Percentiles rank a stretch among this genome's conserved stretches.
Evolutionary conservation across 1,139 yeast species (phyloP).

Genomic region (Diutina rugosa): DNA sequence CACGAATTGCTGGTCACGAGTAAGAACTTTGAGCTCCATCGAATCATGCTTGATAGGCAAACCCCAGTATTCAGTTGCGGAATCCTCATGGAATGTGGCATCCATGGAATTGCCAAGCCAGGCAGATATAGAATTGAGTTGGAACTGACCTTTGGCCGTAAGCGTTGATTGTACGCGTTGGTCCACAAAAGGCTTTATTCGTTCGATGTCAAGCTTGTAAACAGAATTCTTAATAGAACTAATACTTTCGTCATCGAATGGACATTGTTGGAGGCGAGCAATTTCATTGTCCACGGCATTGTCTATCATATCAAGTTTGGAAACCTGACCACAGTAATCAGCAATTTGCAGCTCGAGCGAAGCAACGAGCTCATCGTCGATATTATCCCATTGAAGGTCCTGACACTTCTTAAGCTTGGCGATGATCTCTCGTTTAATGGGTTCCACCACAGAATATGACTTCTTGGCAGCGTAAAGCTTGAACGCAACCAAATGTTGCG

Average conservation of each 20-base stretch:
- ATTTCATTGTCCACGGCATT: background rate
- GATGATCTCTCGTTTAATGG: conserved; percentile 21
- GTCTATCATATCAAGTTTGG: background rate
- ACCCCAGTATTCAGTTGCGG: background rate
- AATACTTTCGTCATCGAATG: background rate
- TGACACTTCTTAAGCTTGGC: background rate
- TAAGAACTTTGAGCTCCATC: background rate
- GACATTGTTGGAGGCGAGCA: background rate
- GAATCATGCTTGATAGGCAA: background rate
- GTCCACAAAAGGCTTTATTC: background rate
- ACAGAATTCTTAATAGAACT: background rate
- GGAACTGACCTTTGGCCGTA: background rate
- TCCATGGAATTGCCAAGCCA: background rate
- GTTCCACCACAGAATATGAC: conserved; percentile 20
- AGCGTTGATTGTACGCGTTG: background rate
- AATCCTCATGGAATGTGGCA: background rate
- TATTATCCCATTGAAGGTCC: background rate
- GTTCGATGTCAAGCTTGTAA: background rate
- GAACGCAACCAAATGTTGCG: conserved; percentile 25
- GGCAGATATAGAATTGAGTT: background rate
- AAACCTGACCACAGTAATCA: background rate
- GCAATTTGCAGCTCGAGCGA: background rate
- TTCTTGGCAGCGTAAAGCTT: conserved; percentile 12
- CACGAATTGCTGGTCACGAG: background rate
- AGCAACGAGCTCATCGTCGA: background rate